Evolutionary conservation across 371 early-diverging fungal species (phyloP).

Genomic region (Paraphysoderma sedebokerense): DNA sequence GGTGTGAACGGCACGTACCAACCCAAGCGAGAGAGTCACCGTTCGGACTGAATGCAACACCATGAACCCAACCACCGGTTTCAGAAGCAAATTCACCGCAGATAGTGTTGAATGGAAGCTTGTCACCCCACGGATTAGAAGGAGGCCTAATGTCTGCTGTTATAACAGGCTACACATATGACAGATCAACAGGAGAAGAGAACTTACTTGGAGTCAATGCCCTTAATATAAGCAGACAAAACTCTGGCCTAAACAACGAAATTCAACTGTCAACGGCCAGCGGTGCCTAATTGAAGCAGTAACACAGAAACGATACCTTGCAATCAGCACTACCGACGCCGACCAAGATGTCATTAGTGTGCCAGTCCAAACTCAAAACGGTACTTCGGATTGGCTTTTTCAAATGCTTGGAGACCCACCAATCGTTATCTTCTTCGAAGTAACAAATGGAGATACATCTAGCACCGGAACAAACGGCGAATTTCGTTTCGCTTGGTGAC

Average conservation of each 20-base stretch:
- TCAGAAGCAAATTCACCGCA: slow-evolving; percentile 72
- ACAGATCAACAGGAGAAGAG: no score
- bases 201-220: slow-evolving; percentile 67
- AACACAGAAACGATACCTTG: no score
- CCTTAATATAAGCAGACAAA: slow-evolving; percentile 88
- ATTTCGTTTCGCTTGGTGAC: slow-evolving; percentile 94
- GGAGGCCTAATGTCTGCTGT: slow-evolving; percentile 26
- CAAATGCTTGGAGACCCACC: slow-evolving; percentile 92
- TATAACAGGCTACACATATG: neutral
- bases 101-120: slow-evolving; percentile 81
- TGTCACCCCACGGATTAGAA: slow-evolving; percentile 79
- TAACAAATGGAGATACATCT: slow-evolving; percentile 82
- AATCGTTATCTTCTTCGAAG: slow-evolving; percentile 87
- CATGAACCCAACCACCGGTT: slow-evolving; percentile 83
- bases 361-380: slow-evolving; percentile 85
- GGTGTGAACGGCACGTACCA: no score
- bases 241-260: slow-evolving; percentile 54
- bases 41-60: slow-evolving; percentile 79
- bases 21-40: slow-evolving; percentile 79
- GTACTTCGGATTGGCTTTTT: slow-evolving; percentile 86
- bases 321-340: slow-evolving; percentile 91
- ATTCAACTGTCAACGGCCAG: no score
- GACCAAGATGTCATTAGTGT: slow-evolving; percentile 84
- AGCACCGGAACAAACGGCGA: slow-evolving; percentile 91
- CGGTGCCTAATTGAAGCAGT: no score